Conservation (phyloP, 2,329 filamentous ascomycete genomes). For the Neofusicoccum umdonicola region DNA sequence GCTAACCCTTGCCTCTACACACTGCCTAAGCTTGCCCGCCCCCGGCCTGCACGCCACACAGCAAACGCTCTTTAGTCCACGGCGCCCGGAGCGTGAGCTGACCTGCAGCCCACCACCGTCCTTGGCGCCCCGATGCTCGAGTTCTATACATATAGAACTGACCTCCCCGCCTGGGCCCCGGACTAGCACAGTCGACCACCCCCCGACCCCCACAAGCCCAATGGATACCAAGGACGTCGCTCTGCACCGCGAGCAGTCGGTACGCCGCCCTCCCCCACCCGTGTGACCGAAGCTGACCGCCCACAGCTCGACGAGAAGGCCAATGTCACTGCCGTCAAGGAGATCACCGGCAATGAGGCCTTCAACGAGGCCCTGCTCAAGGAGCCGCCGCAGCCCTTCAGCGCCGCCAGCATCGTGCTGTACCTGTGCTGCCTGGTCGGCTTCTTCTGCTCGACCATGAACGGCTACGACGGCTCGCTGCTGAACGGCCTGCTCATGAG, state of each 20-base stretch:
- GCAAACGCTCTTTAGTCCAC: background rate
- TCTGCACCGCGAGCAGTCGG: background rate
- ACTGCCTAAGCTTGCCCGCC: background rate
- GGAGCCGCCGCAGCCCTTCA: conserved; percentile 44
- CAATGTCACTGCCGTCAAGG: conserved; percentile 32
- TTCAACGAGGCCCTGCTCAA: conserved; percentile 56
- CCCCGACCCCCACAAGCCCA: background rate
- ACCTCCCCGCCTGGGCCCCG: background rate
- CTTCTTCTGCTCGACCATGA: conserved; percentile 31
- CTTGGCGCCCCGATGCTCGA: background rate
- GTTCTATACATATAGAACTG: background rate
- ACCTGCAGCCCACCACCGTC: conserved; percentile 8
- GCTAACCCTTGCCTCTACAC: background rate
- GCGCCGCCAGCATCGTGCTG: conserved; percentile 24
- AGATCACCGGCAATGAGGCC: conserved; percentile 53
- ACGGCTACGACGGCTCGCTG: conserved; percentile 49
- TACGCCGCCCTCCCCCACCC: background rate
- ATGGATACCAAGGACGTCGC: conserved; percentile 12
- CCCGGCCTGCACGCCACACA: background rate
- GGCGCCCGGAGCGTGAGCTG: background rate
- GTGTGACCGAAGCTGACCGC: background rate
- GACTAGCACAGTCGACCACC: background rate
- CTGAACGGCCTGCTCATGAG: conserved; percentile 51
- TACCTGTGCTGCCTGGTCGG: conserved; percentile 22
- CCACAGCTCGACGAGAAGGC: conserved; percentile 7